A percentile compares a stretch with the other conserved stretches of the same genome.
These are phyloP conservation scores for Eimeria brunetti DNA, from an alignment of 169 alveolate species.

Conservation along the genomic window DNA sequence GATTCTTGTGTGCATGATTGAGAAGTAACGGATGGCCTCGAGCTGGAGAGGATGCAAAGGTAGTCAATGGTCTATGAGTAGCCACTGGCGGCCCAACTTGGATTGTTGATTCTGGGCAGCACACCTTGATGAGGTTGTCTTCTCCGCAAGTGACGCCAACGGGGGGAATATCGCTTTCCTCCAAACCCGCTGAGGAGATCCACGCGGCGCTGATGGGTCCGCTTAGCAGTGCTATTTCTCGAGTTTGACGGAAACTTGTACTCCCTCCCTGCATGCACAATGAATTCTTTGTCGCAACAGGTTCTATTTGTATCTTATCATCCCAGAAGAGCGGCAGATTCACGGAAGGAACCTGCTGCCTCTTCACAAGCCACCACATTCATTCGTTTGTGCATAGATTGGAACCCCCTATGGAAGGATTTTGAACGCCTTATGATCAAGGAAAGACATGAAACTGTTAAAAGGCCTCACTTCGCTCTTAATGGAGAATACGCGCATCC, in stretches of 20 bases:
- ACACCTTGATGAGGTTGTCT: constrained; percentile 45
- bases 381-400: neutral
- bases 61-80: neutral
- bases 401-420: neutral
- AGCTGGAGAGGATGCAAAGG: neutral
- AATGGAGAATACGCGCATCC: constrained; percentile 59
- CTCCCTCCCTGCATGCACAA: constrained; percentile 14
- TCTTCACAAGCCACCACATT: neutral
- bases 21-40: neutral
- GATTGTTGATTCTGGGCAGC: neutral
- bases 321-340: neutral
- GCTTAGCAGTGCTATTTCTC: constrained; percentile 74
- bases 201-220: constrained; percentile 70
- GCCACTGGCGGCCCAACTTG: neutral
- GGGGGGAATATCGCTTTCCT: neutral
- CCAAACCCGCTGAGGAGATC: constrained; percentile 17
- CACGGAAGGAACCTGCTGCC: neutral
- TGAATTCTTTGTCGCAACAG: neutral
- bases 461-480: constrained; percentile 12
- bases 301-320: neutral
- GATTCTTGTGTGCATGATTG: neutral
- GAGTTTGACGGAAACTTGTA: neutral
- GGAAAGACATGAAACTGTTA: neutral
- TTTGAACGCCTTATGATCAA: neutral
- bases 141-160: constrained; percentile 52